phyloP scores from a whole-genome alignment of 768 basidiomycete species.

The Lactifluus rugatus region DNA sequence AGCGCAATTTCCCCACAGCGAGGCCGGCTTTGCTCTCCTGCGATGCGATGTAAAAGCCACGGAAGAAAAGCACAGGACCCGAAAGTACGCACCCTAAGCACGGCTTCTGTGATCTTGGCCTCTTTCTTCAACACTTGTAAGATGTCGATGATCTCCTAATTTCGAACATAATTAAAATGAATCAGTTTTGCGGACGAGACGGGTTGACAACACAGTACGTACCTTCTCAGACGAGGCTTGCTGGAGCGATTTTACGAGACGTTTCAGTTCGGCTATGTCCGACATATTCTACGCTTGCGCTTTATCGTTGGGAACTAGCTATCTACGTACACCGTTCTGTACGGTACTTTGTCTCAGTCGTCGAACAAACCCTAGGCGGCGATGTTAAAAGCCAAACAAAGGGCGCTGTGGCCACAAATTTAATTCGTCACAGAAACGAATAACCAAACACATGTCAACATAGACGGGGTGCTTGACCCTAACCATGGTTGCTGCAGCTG shows the following conservation, averaged over 20 bases:
- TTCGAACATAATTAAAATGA: conserved; percentile 16
- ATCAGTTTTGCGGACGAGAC: conserved; percentile 1
- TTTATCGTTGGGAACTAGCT: conserved; percentile 12
- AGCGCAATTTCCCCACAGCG: conserved; percentile 84
- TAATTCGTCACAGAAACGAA: neutral
- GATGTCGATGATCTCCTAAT: conserved; percentile 54
- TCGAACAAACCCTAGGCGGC: neutral
- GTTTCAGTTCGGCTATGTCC: conserved; percentile 18
- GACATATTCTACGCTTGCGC: conserved; percentile 11
- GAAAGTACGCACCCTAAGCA: conserved; percentile 55
- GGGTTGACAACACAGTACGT: neutral
- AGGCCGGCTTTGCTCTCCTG: conserved; percentile 90
- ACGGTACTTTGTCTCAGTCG: conserved; percentile 7
- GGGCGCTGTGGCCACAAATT: no score
- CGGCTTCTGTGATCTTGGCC: conserved; percentile 56
- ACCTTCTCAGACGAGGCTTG: conserved; percentile 15
- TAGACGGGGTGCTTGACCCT: no score
- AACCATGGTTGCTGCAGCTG: no score
- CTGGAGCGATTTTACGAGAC: conserved; percentile 20
- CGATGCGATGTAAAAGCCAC: neutral
- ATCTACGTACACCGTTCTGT: conserved; percentile 15
- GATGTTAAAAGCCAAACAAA: no score
- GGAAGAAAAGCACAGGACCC: conserved; percentile 21
- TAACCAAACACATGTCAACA: conserved; percentile 4
- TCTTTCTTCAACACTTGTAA: conserved; percentile 56